These are phyloP conservation scores for Saccharomyces eubayanus DNA, from an alignment of 805 yeast species.

Conservation along the genomic window DNA sequence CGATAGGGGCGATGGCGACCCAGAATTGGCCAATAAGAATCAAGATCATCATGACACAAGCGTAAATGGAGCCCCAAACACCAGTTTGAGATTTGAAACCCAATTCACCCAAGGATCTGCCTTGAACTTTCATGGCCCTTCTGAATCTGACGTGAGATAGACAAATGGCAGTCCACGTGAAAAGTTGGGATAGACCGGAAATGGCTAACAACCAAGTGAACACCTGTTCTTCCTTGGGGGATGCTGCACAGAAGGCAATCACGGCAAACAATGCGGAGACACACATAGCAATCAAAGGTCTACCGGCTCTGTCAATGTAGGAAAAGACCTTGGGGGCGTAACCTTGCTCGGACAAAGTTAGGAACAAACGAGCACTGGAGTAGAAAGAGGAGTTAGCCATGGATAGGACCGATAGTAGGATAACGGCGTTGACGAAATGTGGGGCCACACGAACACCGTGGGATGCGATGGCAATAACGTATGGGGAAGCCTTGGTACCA, in stretches of 20 bases:
- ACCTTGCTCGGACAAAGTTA: constrained; percentile 64
- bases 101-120: constrained; percentile 41
- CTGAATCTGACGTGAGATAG: constrained; percentile 51
- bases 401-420: constrained; percentile 60
- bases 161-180: constrained; percentile 57
- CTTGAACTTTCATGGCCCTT: constrained; percentile 48
- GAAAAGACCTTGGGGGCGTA: constrained; percentile 51
- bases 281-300: constrained; percentile 52
- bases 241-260: constrained; percentile 59
- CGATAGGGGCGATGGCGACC: constrained; percentile 55
- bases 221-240: constrained; percentile 47
- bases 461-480: constrained; percentile 50
- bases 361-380: constrained; percentile 63
- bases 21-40: constrained; percentile 55
- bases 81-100: constrained; percentile 48
- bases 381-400: constrained; percentile 72
- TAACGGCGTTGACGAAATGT: constrained; percentile 64
- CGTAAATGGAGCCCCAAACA: constrained; percentile 45
- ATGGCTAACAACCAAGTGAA: constrained; percentile 60
- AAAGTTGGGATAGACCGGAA: constrained; percentile 52
- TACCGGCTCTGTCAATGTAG: constrained; percentile 49
- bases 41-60: constrained; percentile 41
- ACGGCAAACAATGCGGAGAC: constrained; percentile 48
- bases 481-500: constrained; percentile 57
- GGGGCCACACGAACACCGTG: constrained; percentile 62